phyloP scores from a whole-genome alignment of 2,329 filamentous ascomycete species.

The Parastagonospora avenae region DNA sequence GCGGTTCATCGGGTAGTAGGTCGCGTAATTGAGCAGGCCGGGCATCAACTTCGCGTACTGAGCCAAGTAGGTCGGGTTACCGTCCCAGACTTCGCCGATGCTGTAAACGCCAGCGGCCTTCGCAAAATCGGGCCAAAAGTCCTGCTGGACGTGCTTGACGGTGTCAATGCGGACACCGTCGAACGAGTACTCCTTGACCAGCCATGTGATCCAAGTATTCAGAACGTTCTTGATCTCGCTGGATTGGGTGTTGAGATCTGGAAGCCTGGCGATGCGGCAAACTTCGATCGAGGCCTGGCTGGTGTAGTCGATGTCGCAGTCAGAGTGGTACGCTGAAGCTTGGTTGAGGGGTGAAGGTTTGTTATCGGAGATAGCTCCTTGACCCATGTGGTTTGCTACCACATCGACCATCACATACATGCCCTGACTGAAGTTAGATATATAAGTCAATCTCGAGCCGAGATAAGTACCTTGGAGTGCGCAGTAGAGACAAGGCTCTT shows the following conservation, averaged over 20 bases:
- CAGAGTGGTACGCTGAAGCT: constrained; percentile 30
- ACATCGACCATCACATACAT: constrained; percentile 59
- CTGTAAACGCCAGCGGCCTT: constrained; percentile 62
- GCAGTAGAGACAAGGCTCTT: constrained; percentile 52
- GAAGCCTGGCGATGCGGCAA: constrained; percentile 38
- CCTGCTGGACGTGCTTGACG: constrained; percentile 65
- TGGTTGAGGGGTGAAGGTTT: constrained; percentile 35
- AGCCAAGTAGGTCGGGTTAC: constrained; percentile 57
- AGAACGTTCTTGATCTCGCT: constrained; percentile 28
- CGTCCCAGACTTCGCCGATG: constrained; percentile 65
- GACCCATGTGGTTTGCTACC: constrained; percentile 55
- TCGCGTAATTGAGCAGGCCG: constrained; percentile 67
- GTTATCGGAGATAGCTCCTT: constrained; percentile 32
- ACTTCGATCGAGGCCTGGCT: constrained; percentile 38
- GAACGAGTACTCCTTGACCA: constrained; percentile 37
- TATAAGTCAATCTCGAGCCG: not conserved
- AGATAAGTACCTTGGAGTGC: constrained; percentile 51
- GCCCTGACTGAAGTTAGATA: constrained; percentile 25
- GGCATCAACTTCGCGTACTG: constrained; percentile 61
- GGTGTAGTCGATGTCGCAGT: constrained; percentile 38
- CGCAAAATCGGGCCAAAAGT: constrained; percentile 63
- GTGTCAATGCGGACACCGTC: constrained; percentile 67
- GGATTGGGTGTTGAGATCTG: constrained; percentile 35
- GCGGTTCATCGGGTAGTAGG: constrained; percentile 50
- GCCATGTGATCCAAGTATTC: constrained; percentile 39